These are phyloP conservation scores for Dryas integrifolia DNA, from an alignment of 331 rosid genomes.

Conservation along the genomic window DNA sequence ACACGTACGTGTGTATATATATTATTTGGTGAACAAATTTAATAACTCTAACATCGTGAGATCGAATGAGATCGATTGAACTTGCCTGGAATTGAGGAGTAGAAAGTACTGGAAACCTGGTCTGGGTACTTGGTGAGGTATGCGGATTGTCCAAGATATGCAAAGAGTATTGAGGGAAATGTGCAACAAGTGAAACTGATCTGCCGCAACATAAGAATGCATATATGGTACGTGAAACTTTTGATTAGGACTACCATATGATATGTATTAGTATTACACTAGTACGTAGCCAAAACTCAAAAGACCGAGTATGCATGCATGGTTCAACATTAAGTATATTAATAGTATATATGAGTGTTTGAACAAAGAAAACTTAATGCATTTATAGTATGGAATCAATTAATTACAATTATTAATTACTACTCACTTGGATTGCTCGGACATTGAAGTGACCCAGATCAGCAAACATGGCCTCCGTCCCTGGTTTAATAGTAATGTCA, in stretches of 20 bases:
- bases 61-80: neutral
- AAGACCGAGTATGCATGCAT: too few relatives aligned
- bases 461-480: constrained; percentile 36
- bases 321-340: too few relatives aligned
- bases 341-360: neutral
- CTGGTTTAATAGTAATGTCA: constrained; percentile 8
- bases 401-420: neutral
- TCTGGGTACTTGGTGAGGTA: constrained; percentile 5
- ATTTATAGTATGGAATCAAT: too few relatives aligned
- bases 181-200: constrained; percentile 13
- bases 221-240: too few relatives aligned
- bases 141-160: constrained; percentile 13
- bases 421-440: constrained; percentile 28
- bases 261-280: too few relatives aligned
- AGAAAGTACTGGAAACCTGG: neutral
- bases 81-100: constrained; percentile 14
- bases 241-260: too few relatives aligned
- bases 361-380: neutral
- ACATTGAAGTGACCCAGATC: constrained; percentile 33
- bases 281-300: too few relatives aligned
- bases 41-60: too few relatives aligned
- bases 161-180: constrained; percentile 2
- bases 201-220: neutral
- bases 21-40: too few relatives aligned
- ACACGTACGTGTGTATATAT: neutral